Percentiles rank a stretch among this genome's conserved stretches.
Conservation (phyloP, 805 yeast species). For the Wickerhamiella siamensis region DNA sequence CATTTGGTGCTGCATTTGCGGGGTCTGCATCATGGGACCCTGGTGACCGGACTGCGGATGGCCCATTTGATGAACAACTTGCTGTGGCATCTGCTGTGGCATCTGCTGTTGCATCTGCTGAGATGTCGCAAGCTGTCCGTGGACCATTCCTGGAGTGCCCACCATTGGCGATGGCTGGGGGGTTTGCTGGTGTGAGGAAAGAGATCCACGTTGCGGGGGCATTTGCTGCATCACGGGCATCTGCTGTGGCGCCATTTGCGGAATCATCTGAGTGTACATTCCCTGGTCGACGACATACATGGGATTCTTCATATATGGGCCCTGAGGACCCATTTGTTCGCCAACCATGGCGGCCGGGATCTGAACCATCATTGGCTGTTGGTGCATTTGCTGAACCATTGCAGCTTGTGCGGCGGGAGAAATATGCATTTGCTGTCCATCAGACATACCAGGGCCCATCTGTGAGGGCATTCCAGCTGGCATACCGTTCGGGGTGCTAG, state of each 20-base stretch:
- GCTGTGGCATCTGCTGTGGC: constrained; percentile 3
- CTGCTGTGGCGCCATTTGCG: not conserved
- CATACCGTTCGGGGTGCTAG: not conserved
- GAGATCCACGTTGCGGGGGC: not conserved
- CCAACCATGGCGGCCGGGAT: not conserved
- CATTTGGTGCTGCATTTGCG: not conserved
- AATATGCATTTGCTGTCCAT: not conserved
- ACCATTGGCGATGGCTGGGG: not conserved
- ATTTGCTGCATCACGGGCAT: not conserved
- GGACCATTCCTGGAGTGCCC: not conserved
- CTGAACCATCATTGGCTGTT: not conserved
- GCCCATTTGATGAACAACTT: constrained; percentile 3
- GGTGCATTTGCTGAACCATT: not conserved
- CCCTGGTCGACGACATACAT: not conserved
- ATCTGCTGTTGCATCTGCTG: constrained; percentile 7
- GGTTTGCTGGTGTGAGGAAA: not conserved
- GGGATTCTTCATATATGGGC: not conserved
- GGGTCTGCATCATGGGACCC: not conserved
- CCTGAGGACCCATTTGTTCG: not conserved
- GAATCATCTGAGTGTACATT: not conserved
- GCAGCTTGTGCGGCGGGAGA: not conserved
- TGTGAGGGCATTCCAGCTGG: not conserved
- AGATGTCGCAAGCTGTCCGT: constrained; percentile 1
- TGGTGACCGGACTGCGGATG: not conserved
- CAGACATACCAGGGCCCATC: not conserved